phyloP scores from a whole-genome alignment of 768 basidiomycete genomes.

The Zangia roseola region DNA sequence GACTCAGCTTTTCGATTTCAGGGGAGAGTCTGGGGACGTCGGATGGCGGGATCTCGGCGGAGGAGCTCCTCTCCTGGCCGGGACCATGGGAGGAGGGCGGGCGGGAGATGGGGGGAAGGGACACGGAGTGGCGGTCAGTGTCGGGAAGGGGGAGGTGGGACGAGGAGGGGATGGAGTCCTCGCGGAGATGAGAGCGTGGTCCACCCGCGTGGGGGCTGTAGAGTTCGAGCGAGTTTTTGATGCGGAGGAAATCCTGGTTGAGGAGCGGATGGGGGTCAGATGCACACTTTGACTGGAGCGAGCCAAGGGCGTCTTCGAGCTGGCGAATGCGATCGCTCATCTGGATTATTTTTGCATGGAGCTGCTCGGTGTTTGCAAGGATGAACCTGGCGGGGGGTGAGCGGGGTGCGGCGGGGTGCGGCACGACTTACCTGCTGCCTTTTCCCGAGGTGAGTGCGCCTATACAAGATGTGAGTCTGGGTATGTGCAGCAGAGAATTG shows the following conservation, averaged over 20 bases:
- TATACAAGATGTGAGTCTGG: conserved; percentile 21
- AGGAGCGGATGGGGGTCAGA: conserved; percentile 54
- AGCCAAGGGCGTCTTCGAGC: conserved; percentile 58
- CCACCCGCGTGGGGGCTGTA: conserved; percentile 37
- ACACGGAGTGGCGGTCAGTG: conserved; percentile 15
- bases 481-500: not conserved
- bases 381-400: conserved; percentile 48
- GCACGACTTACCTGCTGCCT: conserved; percentile 52
- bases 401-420: not conserved
- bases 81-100: not conserved
- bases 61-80: conserved; percentile 25
- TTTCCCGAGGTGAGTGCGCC: conserved; percentile 61
- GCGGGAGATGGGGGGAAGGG: not conserved
- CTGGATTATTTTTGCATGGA: conserved; percentile 61
- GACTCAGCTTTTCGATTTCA: conserved; percentile 49
- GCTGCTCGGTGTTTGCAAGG: conserved; percentile 63
- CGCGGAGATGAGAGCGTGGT: not conserved
- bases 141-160: conserved; percentile 8
- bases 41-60: conserved; percentile 18
- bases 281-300: conserved; percentile 40
- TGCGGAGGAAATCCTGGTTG: conserved; percentile 53
- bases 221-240: conserved; percentile 68
- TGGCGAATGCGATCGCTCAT: conserved; percentile 63
- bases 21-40: conserved; percentile 27
- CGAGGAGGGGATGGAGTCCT: conserved; percentile 13